Evolutionary conservation across 2,329 filamentous ascomycete genomes (phyloP), one percentile per base, ranked within the genome.

Genomic region (Claviceps fusiformis): DNA sequence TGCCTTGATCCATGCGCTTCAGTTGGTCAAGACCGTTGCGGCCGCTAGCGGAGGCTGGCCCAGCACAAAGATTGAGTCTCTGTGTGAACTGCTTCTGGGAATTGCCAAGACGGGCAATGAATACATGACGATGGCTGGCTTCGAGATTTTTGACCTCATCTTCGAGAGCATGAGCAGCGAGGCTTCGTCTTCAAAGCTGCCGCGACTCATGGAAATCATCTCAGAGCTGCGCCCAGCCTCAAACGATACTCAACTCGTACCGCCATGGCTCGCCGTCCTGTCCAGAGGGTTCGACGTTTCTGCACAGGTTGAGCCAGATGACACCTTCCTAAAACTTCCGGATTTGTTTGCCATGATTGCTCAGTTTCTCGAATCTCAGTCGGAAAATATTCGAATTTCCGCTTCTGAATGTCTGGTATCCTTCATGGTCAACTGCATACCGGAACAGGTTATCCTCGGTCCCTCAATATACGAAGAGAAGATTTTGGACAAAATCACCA

Each of bases 111-210:
- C 87, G 9, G 93, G 83, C 68, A 96, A 95, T 68, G 91, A 97
- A 67, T 95, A 92, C 68, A 85, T 98, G 75, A 95, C 91, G 37
- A 95, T 97, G 85, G 86, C 89, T 11, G 87, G 91, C 0, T 96
- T 98, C 63, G 92, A 96, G 61, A 92, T 97, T 4, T 98, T 98
- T 64, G 93, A 98, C 69, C 86, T 95, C 68, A 95, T 97, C 48
- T 97, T 98, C 61, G 86, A 87, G 62, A 87, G 90, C 8, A 91
- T 98, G 86, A 81, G 84, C 17, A 86, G 91, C 61, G 89, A 95
- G 61, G 79, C 91, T 51, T 88, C 91, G 0, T 95, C 90, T 3
- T 81, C 89, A 1, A 98, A 97, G 71, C 78, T 98, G 13, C 90
- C 91, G 3, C 82, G 88, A 55, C 78, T 98, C 13, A 79, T 97